Base-by-base conservation (phyloP, 495 filamentous ascomycete genomes). In the Sphaerosporella brunnea region DNA sequence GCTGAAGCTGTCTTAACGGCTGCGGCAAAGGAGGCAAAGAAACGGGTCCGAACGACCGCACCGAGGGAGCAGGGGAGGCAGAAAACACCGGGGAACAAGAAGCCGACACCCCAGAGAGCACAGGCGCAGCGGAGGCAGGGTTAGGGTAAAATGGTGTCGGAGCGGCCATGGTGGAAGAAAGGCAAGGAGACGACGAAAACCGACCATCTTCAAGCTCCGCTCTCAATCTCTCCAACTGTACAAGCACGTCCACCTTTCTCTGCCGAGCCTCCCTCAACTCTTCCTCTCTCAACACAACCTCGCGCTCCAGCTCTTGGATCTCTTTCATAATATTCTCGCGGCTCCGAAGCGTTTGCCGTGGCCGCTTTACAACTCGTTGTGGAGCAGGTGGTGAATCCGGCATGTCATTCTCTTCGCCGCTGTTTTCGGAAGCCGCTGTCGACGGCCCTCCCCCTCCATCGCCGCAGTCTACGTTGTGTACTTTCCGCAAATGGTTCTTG, bases 401-500 rank as follows among this genome's bases (percentile, higher is more conserved):
- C 19, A 2, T 10, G 20, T 36, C 20, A 36, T n/a, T 34, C 20
- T 46, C 43, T 1, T 13, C 24, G 10, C 30, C 25, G 11, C 43
- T 36, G 26, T 46, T 19, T 43, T 23, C 39, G 7, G 35, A 37
- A 18, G 35, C 50, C 47, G 4, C 47, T 49, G n/a, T 66, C 63
- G 16, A 59, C 54, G 0, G 65, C 51, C 36, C 63, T 62, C 1
- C 64, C 58, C 3, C 43, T 3, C 28, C 28, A n/a, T n/a, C n/a
- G 15, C n/a, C 42, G 28, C 54, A 58, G 39, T 67, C 63, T 32
- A 69, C 56, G 34, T 71, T 66, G 63, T 92, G 87, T 8, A 84
- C 84, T 2, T 82, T 76, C 21, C 84, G 75, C 18, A 87, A 62
- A 60, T 95, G 87, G 64, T 95, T 87, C 51, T 82, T 79, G 2